Evolutionary conservation across 2,329 filamentous ascomycete genomes (phyloP).

Genomic region (Ophiosphaerella narmari): DNA sequence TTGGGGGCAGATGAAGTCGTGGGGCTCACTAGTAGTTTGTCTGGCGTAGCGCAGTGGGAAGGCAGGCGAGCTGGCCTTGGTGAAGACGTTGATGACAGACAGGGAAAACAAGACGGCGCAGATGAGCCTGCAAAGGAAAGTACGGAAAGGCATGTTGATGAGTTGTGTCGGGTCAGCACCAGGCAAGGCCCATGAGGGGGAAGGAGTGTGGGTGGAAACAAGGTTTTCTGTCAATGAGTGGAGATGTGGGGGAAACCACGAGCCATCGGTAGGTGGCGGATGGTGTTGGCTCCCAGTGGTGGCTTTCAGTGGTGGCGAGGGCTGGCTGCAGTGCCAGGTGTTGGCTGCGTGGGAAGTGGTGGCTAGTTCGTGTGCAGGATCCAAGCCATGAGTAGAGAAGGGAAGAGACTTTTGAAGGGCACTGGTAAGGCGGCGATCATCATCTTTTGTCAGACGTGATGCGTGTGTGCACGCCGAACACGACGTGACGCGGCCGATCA

Average conservation of each 20-base stretch:
- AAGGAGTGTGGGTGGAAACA: constrained; percentile 5
- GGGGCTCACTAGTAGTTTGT: constrained; percentile 16
- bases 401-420: constrained; percentile 6
- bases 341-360: not conserved
- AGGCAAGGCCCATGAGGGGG: constrained; percentile 18
- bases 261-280: constrained; percentile 18
- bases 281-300: constrained; percentile 4
- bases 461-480: constrained; percentile 1
- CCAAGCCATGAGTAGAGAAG: not conserved
- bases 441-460: constrained; percentile 8
- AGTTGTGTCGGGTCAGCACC: constrained; percentile 18
- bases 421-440: constrained; percentile 11
- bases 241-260: constrained; percentile 6
- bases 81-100: constrained; percentile 43
- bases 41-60: constrained; percentile 35
- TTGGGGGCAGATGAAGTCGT: constrained; percentile 35
- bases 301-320: constrained; percentile 2
- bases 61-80: constrained; percentile 30
- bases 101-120: constrained; percentile 41
- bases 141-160: constrained; percentile 35
- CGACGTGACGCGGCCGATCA: constrained; percentile 9
- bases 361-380: not conserved
- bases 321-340: constrained; percentile 1
- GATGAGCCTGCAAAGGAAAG: constrained; percentile 39
- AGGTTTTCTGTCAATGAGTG: constrained; percentile 11